A percentile compares a stretch with the other conserved stretches of the same genome.
Evolutionary conservation across 345 rosid species (phyloP).

Genomic region (Passiflora organensis): DNA sequence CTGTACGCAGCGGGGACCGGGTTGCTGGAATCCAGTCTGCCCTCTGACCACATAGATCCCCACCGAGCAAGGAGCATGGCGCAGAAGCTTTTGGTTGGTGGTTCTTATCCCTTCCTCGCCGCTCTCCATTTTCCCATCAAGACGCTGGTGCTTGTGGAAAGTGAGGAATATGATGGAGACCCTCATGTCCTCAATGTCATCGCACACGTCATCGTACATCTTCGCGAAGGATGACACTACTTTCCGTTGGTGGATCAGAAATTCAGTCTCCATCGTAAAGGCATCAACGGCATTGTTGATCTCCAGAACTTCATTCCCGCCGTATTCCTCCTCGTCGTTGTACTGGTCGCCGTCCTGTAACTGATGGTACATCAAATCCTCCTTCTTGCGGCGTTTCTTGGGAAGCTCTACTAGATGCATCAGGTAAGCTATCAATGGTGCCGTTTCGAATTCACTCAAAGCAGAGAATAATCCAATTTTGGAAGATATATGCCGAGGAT

Average conservation of each 20-base stretch:
- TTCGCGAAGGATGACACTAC: slow-evolving; percentile 45
- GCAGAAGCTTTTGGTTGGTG: slow-evolving; percentile 61
- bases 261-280: slow-evolving; percentile 39
- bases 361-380: slow-evolving; percentile 52
- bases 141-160: slow-evolving; percentile 86
- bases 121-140: slow-evolving; percentile 60
- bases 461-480: slow-evolving; percentile 51
- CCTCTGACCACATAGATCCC: slow-evolving; percentile 66
- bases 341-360: slow-evolving; percentile 49
- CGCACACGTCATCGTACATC: slow-evolving; percentile 70
- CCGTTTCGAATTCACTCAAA: slow-evolving; percentile 33
- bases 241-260: slow-evolving; percentile 49
- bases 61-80: slow-evolving; percentile 73
- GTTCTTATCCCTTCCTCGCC: slow-evolving; percentile 58
- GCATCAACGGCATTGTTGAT: slow-evolving; percentile 68
- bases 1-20: slow-evolving; percentile 43
- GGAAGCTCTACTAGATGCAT: slow-evolving; percentile 78
- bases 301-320: slow-evolving; percentile 67
- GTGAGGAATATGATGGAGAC: slow-evolving; percentile 63
- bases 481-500: slow-evolving; percentile 66
- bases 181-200: slow-evolving; percentile 58
- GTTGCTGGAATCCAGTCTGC: slow-evolving; percentile 66
- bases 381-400: slow-evolving; percentile 37
- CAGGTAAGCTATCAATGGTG: slow-evolving; percentile 49
- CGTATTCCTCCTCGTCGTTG: slow-evolving; percentile 70